Conservation (phyloP, 176 grass and related monocot species). For the Lolium multiflorum region DNA sequence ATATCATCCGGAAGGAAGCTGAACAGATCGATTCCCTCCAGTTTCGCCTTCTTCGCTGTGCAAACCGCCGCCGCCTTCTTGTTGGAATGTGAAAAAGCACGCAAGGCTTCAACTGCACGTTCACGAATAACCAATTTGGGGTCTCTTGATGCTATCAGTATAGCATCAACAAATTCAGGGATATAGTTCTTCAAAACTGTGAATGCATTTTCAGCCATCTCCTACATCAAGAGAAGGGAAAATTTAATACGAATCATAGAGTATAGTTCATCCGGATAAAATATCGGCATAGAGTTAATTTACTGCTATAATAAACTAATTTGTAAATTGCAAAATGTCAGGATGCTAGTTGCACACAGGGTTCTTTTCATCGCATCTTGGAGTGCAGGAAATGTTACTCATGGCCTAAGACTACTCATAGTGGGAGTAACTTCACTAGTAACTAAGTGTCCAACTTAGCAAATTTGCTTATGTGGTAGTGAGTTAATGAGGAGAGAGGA, state of each 20-base stretch:
- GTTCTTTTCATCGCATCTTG: background rate
- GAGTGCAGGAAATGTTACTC: background rate
- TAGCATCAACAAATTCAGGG: slow-evolving; percentile 86
- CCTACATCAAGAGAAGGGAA: slow-evolving; percentile 51
- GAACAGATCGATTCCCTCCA: background rate
- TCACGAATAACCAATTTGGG: slow-evolving; percentile 79
- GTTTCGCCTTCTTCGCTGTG: background rate
- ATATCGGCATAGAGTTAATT: slow-evolving; percentile 27
- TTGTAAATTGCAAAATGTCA: background rate
- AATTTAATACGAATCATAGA: slow-evolving; percentile 15
- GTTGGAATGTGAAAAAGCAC: slow-evolving; percentile 35
- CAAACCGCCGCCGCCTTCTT: background rate
- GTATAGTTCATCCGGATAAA: background rate
- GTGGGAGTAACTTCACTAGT: too few relatives aligned
- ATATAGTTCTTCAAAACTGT: slow-evolving; percentile 94
- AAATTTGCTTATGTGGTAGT: too few relatives aligned
- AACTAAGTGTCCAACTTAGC: too few relatives aligned
- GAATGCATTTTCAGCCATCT: slow-evolving; percentile 98
- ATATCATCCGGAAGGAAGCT: background rate
- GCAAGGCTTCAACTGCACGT: slow-evolving; percentile 73
- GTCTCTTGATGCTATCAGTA: slow-evolving; percentile 79
- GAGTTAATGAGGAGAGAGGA: too few relatives aligned
- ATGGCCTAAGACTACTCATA: too few relatives aligned
- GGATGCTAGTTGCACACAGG: background rate
- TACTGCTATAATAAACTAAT: slow-evolving; percentile 11